These are phyloP conservation scores for Annulohypoxylon stygium DNA, from an alignment of 495 filamentous ascomycete genomes.

Conservation along the genomic window DNA sequence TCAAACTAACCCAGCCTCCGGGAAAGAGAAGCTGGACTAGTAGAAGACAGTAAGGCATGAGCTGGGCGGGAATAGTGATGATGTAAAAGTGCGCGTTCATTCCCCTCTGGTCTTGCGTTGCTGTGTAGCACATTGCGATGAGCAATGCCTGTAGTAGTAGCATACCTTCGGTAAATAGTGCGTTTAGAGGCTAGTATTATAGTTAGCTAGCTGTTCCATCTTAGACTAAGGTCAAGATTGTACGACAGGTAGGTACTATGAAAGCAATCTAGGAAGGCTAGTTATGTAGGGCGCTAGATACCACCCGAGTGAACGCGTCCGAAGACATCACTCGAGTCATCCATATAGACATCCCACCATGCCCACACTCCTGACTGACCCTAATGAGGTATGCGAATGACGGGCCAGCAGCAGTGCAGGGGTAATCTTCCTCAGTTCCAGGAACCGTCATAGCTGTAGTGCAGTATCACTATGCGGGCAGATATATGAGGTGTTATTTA, in stretches of 20 bases:
- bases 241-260: constrained; percentile 20
- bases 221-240: constrained; percentile 10
- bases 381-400: constrained; percentile 84
- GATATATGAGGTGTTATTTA: constrained; percentile 81
- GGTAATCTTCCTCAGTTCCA: constrained; percentile 97
- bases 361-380: constrained; percentile 80
- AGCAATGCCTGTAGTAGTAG: constrained; percentile 77
- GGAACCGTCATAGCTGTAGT: constrained; percentile 90
- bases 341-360: constrained; percentile 91
- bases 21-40: constrained; percentile 72
- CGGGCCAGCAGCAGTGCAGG: constrained; percentile 77
- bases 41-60: constrained; percentile 82
- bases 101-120: constrained; percentile 82
- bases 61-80: constrained; percentile 79
- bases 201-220: constrained; percentile 45
- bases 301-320: constrained; percentile 74
- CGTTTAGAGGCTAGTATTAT: constrained; percentile 59
- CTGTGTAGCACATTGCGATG: constrained; percentile 84
- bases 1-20: constrained; percentile 59
- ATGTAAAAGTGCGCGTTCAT: constrained; percentile 77
- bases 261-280: constrained; percentile 25
- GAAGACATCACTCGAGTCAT: constrained; percentile 76
- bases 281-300: constrained; percentile 89
- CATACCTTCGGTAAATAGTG: constrained; percentile 60
- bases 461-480: constrained; percentile 90